phyloP scores from a whole-genome alignment of 208 protist genomes.

The Naegleria gruberi region DNA sequence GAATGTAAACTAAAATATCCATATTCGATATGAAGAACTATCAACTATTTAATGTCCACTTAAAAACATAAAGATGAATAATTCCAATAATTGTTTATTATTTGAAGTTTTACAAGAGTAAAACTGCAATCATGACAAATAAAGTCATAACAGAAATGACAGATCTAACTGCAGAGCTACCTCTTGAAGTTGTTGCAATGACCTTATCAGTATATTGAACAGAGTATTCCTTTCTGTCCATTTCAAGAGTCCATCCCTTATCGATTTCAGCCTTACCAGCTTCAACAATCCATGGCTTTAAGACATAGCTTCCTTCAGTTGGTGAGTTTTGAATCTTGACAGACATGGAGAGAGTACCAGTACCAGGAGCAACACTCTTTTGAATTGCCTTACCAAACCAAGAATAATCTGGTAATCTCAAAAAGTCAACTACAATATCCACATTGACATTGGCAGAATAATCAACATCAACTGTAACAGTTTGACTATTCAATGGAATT shows the following conservation, averaged over 20 bases:
- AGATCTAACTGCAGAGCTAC: too few relatives aligned
- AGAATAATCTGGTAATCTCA: background rate
- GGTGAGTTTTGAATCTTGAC: background rate
- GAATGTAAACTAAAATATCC: too few relatives aligned
- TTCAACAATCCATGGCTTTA: background rate
- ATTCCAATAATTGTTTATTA: too few relatives aligned
- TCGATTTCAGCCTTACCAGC: background rate
- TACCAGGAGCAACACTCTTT: background rate
- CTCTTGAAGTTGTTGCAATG: too few relatives aligned
- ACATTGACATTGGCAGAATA: background rate
- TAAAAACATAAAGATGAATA: too few relatives aligned
- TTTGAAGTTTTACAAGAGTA: too few relatives aligned
- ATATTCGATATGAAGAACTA: too few relatives aligned
- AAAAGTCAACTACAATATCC: background rate
- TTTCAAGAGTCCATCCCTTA: background rate
- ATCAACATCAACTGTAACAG: background rate
- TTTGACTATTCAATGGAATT: background rate
- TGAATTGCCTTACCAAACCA: constrained; percentile 1
- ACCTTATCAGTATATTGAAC: too few relatives aligned
- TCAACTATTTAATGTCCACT: too few relatives aligned
- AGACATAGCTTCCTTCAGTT: background rate
- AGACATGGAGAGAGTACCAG: background rate
- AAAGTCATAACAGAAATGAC: too few relatives aligned
- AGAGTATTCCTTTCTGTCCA: background rate
- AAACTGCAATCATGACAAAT: too few relatives aligned